Base-by-base conservation (phyloP, 495 filamentous ascomycete genomes). In the Gamarada debralockiae region DNA sequence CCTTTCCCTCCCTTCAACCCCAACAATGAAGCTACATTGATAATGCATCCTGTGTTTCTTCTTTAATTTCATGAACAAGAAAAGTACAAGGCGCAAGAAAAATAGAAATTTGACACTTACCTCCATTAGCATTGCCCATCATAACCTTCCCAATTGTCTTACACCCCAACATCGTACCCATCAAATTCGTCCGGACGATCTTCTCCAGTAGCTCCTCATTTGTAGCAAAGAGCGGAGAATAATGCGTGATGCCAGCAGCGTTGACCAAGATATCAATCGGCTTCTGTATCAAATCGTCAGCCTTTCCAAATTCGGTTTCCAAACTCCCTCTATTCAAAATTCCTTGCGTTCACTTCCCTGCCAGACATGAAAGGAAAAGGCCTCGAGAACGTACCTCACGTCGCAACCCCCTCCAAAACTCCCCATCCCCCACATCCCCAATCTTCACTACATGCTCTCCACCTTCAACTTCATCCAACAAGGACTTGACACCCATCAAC, bases 1-100 rank as follows among this genome's bases (percentile, higher is more conserved):
- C 90, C 90, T 0, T 63, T 67, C 2, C 80, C 82, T 0, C 76
- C 81, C 48, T 83, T 82, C 1, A 78, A 44, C 0, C 79, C 89
- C 13, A 93, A 70, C 18, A 93, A 66, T 18, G 85, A 89, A 3
- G 89, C 81, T 20, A 95, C 67, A 55, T 93, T 95, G 65, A 95
- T 86, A 41, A 95, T 91, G 58, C 81, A 86, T 44, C 70, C 73
- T 74, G 20, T 48, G 13, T 48, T 31, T n/a, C n/a, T n/a, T n/a
- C n/a, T n/a, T n/a, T n/a, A n/a, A n/a, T n/a, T n/a, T n/a, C n/a
- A n/a, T n/a, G n/a, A n/a, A n/a, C n/a, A n/a, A n/a, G n/a, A n/a
- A n/a, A n/a, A n/a, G n/a, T n/a, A n/a, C n/a, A n/a, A n/a, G n/a
- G n/a, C n/a, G n/a, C n/a, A n/a, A n/a, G n/a, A n/a, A n/a, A n/a